phyloP scores from a whole-genome alignment of 2,329 filamentous ascomycete species.

The Chaetomium strumarium region DNA sequence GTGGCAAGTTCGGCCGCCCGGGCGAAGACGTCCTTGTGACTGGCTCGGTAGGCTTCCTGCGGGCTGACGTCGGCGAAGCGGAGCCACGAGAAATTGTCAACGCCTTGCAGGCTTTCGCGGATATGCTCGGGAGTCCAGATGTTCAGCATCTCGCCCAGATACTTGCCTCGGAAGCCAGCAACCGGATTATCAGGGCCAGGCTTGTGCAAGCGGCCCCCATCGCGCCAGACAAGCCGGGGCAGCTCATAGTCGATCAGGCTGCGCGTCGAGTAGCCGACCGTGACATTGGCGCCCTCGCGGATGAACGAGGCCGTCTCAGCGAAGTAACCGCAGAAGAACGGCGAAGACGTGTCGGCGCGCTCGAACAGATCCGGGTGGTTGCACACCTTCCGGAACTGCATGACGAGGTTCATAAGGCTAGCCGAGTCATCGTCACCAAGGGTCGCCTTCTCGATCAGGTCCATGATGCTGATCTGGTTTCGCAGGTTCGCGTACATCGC shows the following conservation, averaged over 20 bases:
- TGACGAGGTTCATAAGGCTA: slow-evolving; percentile 97
- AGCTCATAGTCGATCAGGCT: slow-evolving; percentile 80
- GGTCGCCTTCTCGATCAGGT: slow-evolving; percentile 94
- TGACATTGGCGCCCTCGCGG: slow-evolving; percentile 74
- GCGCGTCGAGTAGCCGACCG: slow-evolving; percentile 80
- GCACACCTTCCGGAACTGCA: slow-evolving; percentile 99
- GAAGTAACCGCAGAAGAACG: slow-evolving; percentile 77
- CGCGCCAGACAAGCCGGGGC: slow-evolving; percentile 75
- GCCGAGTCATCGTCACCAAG: slow-evolving; percentile 93
- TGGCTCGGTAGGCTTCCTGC: slow-evolving; percentile 63
- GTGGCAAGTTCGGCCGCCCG: slow-evolving; percentile 59
- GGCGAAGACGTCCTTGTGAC: slow-evolving; percentile 65
- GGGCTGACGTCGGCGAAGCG: slow-evolving; percentile 76
- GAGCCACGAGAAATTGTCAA: slow-evolving; percentile 78
- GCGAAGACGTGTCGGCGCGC: slow-evolving; percentile 83
- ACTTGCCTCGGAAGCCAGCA: slow-evolving; percentile 76
- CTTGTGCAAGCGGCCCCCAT: slow-evolving; percentile 69
- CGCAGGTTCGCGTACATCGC: slow-evolving; percentile 88
- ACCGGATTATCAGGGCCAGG: slow-evolving; percentile 65
- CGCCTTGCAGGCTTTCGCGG: slow-evolving; percentile 52
- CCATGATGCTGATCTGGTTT: slow-evolving; percentile 98
- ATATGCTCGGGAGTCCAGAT: slow-evolving; percentile 83
- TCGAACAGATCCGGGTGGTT: slow-evolving; percentile 98
- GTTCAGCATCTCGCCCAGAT: slow-evolving; percentile 77
- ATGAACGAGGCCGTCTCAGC: slow-evolving; percentile 94